Percentiles rank a stretch among this genome's conserved stretches.
These are phyloP conservation scores for Mesembryanthemum crystallinum DNA, from an alignment of 148 eudicot genomes.

Conservation along the genomic window DNA sequence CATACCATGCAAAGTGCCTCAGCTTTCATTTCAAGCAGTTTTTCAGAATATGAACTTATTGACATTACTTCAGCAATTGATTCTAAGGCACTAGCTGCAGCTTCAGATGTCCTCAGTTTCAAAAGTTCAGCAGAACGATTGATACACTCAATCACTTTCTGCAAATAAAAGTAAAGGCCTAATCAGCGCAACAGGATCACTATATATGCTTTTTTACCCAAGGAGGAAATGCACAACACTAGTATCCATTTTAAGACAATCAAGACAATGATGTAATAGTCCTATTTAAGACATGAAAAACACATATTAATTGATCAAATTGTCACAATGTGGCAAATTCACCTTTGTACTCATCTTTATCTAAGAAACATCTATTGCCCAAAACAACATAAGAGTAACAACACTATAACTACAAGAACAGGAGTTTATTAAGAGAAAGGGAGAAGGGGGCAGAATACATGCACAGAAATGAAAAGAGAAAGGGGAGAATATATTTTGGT, in stretches of 20 bases:
- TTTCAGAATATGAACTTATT: slow-evolving; percentile 67
- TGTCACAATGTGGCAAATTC: no score
- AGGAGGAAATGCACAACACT: neutral
- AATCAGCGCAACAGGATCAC: slow-evolving; percentile 1
- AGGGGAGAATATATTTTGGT: no score
- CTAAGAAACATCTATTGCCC: neutral
- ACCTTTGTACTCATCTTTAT: neutral
- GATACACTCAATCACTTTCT: slow-evolving; percentile 60
- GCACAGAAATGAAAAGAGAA: no score
- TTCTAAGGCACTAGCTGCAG: slow-evolving; percentile 54
- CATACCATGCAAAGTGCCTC: slow-evolving; percentile 75
- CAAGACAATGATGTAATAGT: neutral
- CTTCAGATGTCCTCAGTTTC: slow-evolving; percentile 50
- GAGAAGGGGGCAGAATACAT: neutral
- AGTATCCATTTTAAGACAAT: neutral
- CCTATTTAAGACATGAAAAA: no score
- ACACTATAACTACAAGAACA: neutral
- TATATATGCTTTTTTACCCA: neutral
- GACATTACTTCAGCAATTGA: slow-evolving; percentile 53
- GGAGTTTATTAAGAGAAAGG: neutral
- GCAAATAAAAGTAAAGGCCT: slow-evolving; percentile 26
- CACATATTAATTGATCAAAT: no score
- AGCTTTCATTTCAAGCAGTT: slow-evolving; percentile 77
- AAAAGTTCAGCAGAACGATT: slow-evolving; percentile 58
- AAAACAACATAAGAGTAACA: neutral